Evolutionary conservation across 441 rosid genomes (phyloP), one percentile per base, ranked within the genome.

Genomic region (Eugenia klotzschiana): DNA sequence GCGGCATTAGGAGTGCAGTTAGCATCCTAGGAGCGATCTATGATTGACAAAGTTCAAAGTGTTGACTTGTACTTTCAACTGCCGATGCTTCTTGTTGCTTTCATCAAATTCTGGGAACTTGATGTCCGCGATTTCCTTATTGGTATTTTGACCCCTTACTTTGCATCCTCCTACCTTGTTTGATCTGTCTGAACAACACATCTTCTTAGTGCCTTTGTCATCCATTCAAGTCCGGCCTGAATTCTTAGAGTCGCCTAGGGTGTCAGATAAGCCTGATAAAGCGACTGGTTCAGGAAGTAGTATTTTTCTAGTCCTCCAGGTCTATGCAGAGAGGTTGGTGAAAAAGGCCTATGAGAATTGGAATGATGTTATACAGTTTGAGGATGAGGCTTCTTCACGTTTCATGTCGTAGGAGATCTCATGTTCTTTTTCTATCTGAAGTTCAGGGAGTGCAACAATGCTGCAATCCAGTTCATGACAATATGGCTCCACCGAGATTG

Each of bases 401-500:
- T 57, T 20, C 69, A 3, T 26, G 37, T 14, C 0, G 0, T 16
- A 57, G 69, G 3, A 57, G 20, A 57, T 26, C 9, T 57, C 5
- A 2, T 3, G 1, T 6, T 14, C 1, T 26, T 14, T 57, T 1
- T n/a, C 20, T 1, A 6, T 14, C 0, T 26, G 37, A 26, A 57
- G 69, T 14, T 14, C 5, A 13, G 26, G 69, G 37, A 57, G 37
- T 26, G 3, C 37, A 57, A 14, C 37, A 57, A 57, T 57, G 69
- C 37, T 0, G 3, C 37, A 8, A 3, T 26, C 20, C 20, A 26
- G 37, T 1, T 57, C 69, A 13, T 1, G 6, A 26, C 69, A 57
- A 57, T 57, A 57, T 3, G 37, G 16, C 20, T 57, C 69, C 1
- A 0, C 20, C 0, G 0, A 26, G 69, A 26, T 6, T 57, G 37